These are phyloP conservation scores for Cercospora nicotianae DNA, from an alignment of 2,329 filamentous ascomycete genomes.

Conservation along the genomic window DNA sequence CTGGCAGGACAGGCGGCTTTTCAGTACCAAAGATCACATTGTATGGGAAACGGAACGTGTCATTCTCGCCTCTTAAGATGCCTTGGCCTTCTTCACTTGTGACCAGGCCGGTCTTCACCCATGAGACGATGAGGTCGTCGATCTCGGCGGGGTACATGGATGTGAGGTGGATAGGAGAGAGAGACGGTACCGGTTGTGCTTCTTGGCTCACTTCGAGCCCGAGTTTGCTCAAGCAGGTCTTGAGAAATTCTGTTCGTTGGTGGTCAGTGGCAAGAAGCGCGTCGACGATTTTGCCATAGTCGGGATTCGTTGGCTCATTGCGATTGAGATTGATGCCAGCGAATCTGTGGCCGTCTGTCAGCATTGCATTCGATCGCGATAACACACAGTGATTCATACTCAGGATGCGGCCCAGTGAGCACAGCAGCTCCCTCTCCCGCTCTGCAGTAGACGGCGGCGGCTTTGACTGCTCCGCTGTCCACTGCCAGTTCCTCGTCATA, in stretches of 20 bases:
- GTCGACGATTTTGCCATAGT: conserved; percentile 69
- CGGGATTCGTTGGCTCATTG: conserved; percentile 60
- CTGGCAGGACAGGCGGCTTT: neutral
- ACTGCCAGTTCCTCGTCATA: conserved; percentile 76
- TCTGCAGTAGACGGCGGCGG: conserved; percentile 80
- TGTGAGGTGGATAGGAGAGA: conserved; percentile 81
- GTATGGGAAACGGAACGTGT: conserved; percentile 60
- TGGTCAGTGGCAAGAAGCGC: conserved; percentile 68
- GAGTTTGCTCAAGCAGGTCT: conserved; percentile 74
- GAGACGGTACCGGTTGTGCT: conserved; percentile 68
- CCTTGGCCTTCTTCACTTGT: conserved; percentile 57
- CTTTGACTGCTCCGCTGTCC: conserved; percentile 69
- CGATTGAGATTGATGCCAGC: conserved; percentile 73
- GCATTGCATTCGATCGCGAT: neutral
- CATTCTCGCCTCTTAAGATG: conserved; percentile 75
- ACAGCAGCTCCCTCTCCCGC: conserved; percentile 78
- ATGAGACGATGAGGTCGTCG: conserved; percentile 64
- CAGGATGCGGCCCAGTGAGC: conserved; percentile 86
- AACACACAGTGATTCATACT: conserved; percentile 58
- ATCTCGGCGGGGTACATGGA: conserved; percentile 64
- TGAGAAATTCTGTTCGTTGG: conserved; percentile 71
- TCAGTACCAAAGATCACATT: neutral
- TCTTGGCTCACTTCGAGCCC: conserved; percentile 76
- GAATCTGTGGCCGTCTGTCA: conserved; percentile 60
- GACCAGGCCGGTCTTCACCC: conserved; percentile 65